These are phyloP conservation scores for Cryptosporidium ryanae DNA, from an alignment of 169 alveolate genomes.

Conservation along the genomic window DNA sequence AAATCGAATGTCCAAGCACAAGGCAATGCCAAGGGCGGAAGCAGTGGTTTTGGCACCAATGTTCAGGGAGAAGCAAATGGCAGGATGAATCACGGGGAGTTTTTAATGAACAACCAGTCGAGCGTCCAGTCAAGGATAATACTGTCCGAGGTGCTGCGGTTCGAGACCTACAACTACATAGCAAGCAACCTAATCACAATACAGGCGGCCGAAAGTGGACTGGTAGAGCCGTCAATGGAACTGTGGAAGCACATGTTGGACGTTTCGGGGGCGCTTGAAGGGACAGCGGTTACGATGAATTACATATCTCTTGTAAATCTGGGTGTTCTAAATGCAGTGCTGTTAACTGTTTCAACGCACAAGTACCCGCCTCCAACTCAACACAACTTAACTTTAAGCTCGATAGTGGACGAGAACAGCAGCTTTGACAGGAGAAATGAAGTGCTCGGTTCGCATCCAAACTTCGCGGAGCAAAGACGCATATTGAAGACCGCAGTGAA, in stretches of 20 bases:
- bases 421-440: slow-evolving; percentile 27
- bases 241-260: slow-evolving; percentile 65
- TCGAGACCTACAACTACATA: slow-evolving; percentile 39
- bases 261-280: slow-evolving; percentile 44
- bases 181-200: slow-evolving; percentile 51
- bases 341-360: slow-evolving; percentile 42
- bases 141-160: slow-evolving; percentile 26
- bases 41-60: too few species aligned
- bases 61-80: too few species aligned
- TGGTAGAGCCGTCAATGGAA: slow-evolving; percentile 33
- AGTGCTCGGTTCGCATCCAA: slow-evolving; percentile 63
- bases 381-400: slow-evolving; percentile 52
- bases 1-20: slow-evolving; percentile 10
- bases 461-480: slow-evolving; percentile 49
- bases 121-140: slow-evolving; percentile 61
- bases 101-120: slow-evolving; percentile 26
- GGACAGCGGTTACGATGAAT: slow-evolving; percentile 56
- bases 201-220: slow-evolving; percentile 59
- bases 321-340: slow-evolving; percentile 44
- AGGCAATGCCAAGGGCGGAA: background rate
- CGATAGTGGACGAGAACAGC: slow-evolving; percentile 42
- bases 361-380: slow-evolving; percentile 67
- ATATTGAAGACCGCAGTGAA: slow-evolving; percentile 35
- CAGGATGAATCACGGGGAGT: background rate
- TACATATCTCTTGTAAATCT: slow-evolving; percentile 44